These are phyloP conservation scores for Mycena latifolia DNA, from an alignment of 768 basidiomycete genomes.

Conservation along the genomic window DNA sequence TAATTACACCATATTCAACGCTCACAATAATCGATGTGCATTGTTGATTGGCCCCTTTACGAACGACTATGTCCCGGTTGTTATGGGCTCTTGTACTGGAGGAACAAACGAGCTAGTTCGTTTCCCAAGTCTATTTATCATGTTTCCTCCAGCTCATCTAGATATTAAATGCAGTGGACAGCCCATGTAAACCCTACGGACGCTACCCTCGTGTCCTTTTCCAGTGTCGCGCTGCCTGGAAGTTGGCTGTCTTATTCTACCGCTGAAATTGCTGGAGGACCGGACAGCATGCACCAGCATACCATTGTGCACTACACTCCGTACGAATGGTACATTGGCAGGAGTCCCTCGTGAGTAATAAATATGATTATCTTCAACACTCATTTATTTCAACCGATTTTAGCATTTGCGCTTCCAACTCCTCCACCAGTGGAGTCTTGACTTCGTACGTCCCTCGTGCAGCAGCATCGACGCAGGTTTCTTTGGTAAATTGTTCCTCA, in stretches of 20 bases:
- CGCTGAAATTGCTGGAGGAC: slow-evolving; percentile 15
- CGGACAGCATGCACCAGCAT: slow-evolving; percentile 19
- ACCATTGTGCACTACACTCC: slow-evolving; percentile 22
- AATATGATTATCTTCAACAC: slow-evolving; percentile 17
- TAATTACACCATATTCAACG: slow-evolving; percentile 22
- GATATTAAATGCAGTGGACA: slow-evolving; percentile 21
- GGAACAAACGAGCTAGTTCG: slow-evolving; percentile 23
- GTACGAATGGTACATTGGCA: slow-evolving; percentile 24
- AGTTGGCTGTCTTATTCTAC: slow-evolving; percentile 23
- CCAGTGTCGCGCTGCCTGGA: slow-evolving; percentile 23
- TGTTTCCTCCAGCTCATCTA: slow-evolving; percentile 14
- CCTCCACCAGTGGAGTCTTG: slow-evolving; percentile 20
- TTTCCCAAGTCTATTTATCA: slow-evolving; percentile 8
- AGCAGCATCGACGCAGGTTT: slow-evolving; percentile 10
- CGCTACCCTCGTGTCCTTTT: slow-evolving; percentile 21
- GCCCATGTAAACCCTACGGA: slow-evolving; percentile 24
- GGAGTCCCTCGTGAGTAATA: slow-evolving; percentile 18
- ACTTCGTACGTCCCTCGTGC: slow-evolving; percentile 22
- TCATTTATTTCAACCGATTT: slow-evolving; percentile 20
- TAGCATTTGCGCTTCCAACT: slow-evolving; percentile 19
- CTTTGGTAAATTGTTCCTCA: slow-evolving; percentile 21
- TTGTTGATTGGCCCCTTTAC: slow-evolving; percentile 20
- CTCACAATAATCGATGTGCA: slow-evolving; percentile 20
- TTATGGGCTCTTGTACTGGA: slow-evolving; percentile 20
- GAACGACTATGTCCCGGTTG: slow-evolving; percentile 22